Conservation (phyloP, 805 yeast genomes). For the Yamadazyma kitorensis region DNA sequence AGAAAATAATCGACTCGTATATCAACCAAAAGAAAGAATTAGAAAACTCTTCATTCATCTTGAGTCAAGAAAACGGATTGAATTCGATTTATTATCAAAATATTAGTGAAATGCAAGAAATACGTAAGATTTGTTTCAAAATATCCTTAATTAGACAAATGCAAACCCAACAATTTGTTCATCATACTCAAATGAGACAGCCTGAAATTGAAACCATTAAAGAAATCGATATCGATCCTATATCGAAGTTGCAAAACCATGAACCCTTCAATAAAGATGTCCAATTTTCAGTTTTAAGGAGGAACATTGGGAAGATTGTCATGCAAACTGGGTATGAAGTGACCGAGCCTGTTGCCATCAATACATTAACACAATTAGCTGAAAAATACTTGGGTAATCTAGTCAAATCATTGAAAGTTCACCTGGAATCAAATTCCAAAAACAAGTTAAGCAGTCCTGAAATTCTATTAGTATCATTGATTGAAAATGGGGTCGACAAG, state of each 20-base stretch:
- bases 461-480: constrained; percentile 56
- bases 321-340: constrained; percentile 94
- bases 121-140: constrained; percentile 83
- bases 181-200: constrained; percentile 67
- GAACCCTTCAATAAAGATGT: constrained; percentile 59
- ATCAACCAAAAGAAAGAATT: constrained; percentile 20
- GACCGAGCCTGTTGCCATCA: constrained; percentile 73
- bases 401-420: constrained; percentile 65
- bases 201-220: constrained; percentile 62
- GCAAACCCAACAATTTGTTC: constrained; percentile 79
- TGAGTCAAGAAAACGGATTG: constrained; percentile 52
- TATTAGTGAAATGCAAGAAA: constrained; percentile 78
- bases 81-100: constrained; percentile 60
- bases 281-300: constrained; percentile 62
- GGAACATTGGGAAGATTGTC: constrained; percentile 70
- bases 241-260: constrained; percentile 70
- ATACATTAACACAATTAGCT: constrained; percentile 78
- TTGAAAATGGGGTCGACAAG: constrained; percentile 83
- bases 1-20: constrained; percentile 31
- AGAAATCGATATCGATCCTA: constrained; percentile 78
- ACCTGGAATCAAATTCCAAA: constrained; percentile 59
- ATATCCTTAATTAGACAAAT: constrained; percentile 84
- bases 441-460: constrained; percentile 42
- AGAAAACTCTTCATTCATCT: constrained; percentile 26
- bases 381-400: constrained; percentile 75